Base-by-base conservation (phyloP, 129 eudicot species). In the Flaveria trinervia region DNA sequence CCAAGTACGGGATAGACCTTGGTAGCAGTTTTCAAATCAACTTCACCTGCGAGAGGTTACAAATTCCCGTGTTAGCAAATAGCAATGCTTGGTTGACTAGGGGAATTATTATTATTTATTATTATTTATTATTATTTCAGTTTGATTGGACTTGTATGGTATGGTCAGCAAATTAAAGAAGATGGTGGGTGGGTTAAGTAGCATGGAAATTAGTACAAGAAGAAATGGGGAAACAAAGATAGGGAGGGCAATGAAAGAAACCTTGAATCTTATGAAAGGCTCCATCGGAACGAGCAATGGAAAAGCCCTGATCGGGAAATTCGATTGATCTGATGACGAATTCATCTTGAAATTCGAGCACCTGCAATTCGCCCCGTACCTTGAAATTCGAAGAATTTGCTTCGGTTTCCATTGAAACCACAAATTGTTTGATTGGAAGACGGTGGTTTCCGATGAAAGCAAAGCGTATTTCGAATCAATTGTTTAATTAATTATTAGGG, bases 1-100 rank as follows among this genome's bases (percentile, higher is more conserved):
- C 99, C 99, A 77, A 71, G 89, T 67, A 92, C 81, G 17, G 85
- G 85, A 74, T 86, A 89, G 64, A 88, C 83, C 73, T 83, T 92
- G 43, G 76, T 77, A 73, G 97, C 89, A 78, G 57, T 82, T 82
- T 78, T 92, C 51, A 68, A 25, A 68, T 72, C 67, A 62, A 64
- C 85, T 79, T 86, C 92, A 87, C 88, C 99, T 95, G 89, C 70
- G 15, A 70, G 36, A 26, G 36, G 0, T 30, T 30, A 74, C 48
- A 59, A 73, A 20, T 57, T 36, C 82, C 75, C 68, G 20, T n/a
- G 41, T 79, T 79, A 70, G 59, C 33, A 43, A 18, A 23, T 23
- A 23, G 26, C 26, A 28, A 28, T 10, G 16, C 1, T 71, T 71
- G n/a, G 5, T 59, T 44, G 48, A 44, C 2, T 44, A 2, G 4